Evolutionary conservation across 495 filamentous ascomycete genomes (phyloP), one percentile per base, ranked within the genome.

Genomic region (Aspergillus bertholletiae): DNA sequence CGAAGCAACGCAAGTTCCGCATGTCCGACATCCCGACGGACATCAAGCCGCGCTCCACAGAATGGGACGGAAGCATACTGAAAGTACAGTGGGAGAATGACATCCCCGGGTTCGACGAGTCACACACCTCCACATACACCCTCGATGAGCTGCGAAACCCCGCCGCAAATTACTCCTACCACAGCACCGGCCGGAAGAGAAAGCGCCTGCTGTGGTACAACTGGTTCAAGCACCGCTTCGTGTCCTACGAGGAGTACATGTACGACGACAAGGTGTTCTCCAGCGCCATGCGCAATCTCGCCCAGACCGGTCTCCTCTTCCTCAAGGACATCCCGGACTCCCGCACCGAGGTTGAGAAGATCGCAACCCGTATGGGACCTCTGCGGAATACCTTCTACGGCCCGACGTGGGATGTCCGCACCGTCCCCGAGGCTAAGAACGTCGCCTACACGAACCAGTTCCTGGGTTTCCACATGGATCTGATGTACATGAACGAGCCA

Each of bases 401-500:
- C 28, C 68, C 71, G 40, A 96, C 90, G 1, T 96, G 90, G 88
- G 89, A 96, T 70, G 92, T 97, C 23, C 82, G 79, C 49, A 85
- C 79, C 8, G 84, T 91, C 28, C 83, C 87, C 2, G 57, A 85
- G 41, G 88, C 91, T 37, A 90, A 89, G 65, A 97, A 97, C 60
- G 85, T 97, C 7, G 93, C 93, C 13, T 96, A 97, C 72, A 96
- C 92, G 4, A 83, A 74, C 64, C 74, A 84, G 40, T 83, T 83
- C 59, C 83, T 96, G 1, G 88, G 87, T 17, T 82, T 94, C 34
- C 93, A 97, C 69, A 93, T 96, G 86, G 93, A 97, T 62, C 80
- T 96, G 24, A 78, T 96, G 64, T 97, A 97, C 75, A 87, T 93
- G 76, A 72, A 78, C 13, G 81, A 88, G 22, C 82, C 89, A 8